phyloP scores from a whole-genome alignment of 2,329 filamentous ascomycete genomes.

The Pyricularia pennisetigena region DNA sequence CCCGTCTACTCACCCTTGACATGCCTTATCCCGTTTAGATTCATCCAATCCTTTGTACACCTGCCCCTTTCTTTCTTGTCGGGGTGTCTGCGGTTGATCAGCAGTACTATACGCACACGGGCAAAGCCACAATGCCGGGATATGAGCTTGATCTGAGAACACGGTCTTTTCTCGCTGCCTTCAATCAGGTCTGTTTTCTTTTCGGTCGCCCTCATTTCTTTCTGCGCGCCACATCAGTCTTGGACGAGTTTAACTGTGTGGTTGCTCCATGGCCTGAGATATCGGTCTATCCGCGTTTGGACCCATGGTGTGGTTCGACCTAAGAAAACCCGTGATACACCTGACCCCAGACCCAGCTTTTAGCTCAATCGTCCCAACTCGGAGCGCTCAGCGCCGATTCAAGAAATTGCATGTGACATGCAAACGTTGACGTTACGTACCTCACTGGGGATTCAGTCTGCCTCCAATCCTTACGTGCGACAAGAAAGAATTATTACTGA shows the following conservation, averaged over 20 bases:
- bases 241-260: not conserved
- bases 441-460: not conserved
- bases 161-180: not conserved
- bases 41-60: not conserved
- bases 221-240: not conserved
- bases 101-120: not conserved
- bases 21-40: not conserved
- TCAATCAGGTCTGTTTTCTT: not conserved
- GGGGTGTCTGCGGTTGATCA: not conserved
- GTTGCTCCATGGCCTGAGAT: not conserved
- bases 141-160: not conserved
- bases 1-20: not conserved
- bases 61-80: not conserved
- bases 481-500: not conserved
- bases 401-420: not conserved
- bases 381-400: not conserved
- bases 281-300: not conserved
- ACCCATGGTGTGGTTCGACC: not conserved
- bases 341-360: not conserved
- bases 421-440: not conserved
- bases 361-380: not conserved
- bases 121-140: not conserved
- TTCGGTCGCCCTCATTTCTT: not conserved
- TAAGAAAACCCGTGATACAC: not conserved
- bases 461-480: not conserved